phyloP scores from a whole-genome alignment of 805 yeast genomes.

The Starmerella sp. region DNA sequence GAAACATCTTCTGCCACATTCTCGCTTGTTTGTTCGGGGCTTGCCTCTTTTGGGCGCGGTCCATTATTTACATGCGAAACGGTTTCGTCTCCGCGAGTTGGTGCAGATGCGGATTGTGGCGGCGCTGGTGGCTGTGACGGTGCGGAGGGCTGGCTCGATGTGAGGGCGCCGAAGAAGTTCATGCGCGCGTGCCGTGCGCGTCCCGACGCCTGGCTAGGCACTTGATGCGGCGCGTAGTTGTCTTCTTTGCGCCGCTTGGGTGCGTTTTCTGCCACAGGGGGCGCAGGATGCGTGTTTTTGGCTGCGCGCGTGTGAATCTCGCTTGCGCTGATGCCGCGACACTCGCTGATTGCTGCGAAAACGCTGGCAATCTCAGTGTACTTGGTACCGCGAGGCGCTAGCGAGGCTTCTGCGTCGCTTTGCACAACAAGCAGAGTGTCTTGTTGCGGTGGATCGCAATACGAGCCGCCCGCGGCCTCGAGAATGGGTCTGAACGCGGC shows the following conservation, averaged over 20 bases:
- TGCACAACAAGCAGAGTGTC: not conserved
- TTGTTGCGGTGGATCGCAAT: not conserved
- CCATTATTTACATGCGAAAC: too few species aligned
- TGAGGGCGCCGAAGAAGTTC: not conserved
- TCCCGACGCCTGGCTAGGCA: not conserved
- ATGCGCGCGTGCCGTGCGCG: not conserved
- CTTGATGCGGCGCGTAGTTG: not conserved
- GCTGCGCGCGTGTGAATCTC: not conserved
- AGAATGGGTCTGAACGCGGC: conserved; percentile 23
- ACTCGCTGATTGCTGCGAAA: not conserved
- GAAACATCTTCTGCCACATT: too few species aligned
- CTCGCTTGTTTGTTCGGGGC: too few species aligned
- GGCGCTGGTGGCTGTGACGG: not conserved
- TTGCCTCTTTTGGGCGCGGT: not conserved
- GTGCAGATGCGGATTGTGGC: not conserved
- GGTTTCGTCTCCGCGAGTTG: too few species aligned
- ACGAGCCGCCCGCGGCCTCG: conserved; percentile 24
- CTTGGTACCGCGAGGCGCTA: not conserved
- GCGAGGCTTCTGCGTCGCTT: not conserved
- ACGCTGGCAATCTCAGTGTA: not conserved
- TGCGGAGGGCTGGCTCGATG: not conserved
- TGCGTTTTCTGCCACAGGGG: not conserved
- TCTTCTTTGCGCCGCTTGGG: not conserved
- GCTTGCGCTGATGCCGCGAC: not conserved
- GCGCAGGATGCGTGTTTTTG: too few species aligned